These are phyloP conservation scores for Abrus precatorius DNA, from an alignment of 306 rosid species.

Conservation along the genomic window DNA sequence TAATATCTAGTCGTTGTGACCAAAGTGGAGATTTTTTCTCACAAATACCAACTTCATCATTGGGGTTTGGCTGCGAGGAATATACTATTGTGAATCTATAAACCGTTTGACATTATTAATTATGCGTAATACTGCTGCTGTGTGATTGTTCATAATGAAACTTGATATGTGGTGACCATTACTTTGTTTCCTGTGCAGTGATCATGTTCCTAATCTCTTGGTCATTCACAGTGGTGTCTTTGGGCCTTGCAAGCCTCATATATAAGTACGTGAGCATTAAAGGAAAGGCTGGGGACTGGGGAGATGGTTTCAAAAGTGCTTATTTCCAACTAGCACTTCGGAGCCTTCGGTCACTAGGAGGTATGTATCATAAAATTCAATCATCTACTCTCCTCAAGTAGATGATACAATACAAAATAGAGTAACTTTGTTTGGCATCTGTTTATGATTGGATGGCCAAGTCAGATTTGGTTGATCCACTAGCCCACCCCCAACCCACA, in stretches of 20 bases:
- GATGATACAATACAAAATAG: slow-evolving; percentile 11
- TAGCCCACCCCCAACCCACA: neutral
- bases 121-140: slow-evolving; percentile 32
- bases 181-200: slow-evolving; percentile 69
- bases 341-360: slow-evolving; percentile 98
- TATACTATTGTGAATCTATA: neutral
- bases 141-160: slow-evolving; percentile 5
- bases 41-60: neutral
- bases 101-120: slow-evolving; percentile 13
- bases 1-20: neutral
- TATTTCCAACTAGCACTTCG: slow-evolving; percentile 99
- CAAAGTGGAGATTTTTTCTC: neutral
- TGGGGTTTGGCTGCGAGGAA: neutral
- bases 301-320: slow-evolving; percentile 99
- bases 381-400: slow-evolving; percentile 17
- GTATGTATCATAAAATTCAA: slow-evolving; percentile 55
- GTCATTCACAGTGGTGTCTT: slow-evolving; percentile 93
- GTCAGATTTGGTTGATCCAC: slow-evolving; percentile 23
- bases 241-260: slow-evolving; percentile 97
- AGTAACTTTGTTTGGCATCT: slow-evolving; percentile 23
- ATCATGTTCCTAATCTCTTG: slow-evolving; percentile 99
- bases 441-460: slow-evolving; percentile 34
- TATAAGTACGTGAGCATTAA: slow-evolving; percentile 93
- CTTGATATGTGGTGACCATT: slow-evolving; percentile 36
- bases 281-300: slow-evolving; percentile 99